phyloP scores from a whole-genome alignment of 1,139 yeast species.

The Pichia sorboxylosa region DNA sequence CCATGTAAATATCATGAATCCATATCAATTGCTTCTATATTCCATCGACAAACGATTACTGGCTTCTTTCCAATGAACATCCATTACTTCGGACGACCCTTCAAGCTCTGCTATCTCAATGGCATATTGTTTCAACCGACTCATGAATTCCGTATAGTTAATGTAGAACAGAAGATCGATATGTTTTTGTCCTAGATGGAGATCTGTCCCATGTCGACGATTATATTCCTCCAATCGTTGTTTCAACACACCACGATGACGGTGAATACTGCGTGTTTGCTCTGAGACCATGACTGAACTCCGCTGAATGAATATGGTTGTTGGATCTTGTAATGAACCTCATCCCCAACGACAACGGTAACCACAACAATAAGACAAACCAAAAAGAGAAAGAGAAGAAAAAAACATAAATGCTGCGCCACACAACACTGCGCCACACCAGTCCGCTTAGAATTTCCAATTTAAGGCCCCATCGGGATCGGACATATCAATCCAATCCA shows the following conservation, averaged over 20 bases:
- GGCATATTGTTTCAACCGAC: slow-evolving; percentile 28
- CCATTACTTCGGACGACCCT: slow-evolving; percentile 28
- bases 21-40: slow-evolving; percentile 16
- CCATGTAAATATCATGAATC: slow-evolving; percentile 16
- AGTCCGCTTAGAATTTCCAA: no score
- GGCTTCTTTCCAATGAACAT: slow-evolving; percentile 25
- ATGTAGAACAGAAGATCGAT: slow-evolving; percentile 32
- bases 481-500: no score
- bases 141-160: slow-evolving; percentile 36
- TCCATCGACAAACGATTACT: slow-evolving; percentile 8
- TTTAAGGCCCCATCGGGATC: no score
- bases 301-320: no score
- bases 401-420: no score
- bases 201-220: slow-evolving; percentile 1
- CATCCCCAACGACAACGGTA: no score
- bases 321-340: no score
- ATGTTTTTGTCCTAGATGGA: slow-evolving; percentile 14
- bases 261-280: slow-evolving; percentile 8
- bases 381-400: no score
- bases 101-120: slow-evolving; percentile 24
- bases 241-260: slow-evolving; percentile 9
- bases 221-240: slow-evolving; percentile 7
- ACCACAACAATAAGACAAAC: no score
- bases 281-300: slow-evolving; percentile 10
- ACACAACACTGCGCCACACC: no score